Base-by-base conservation (phyloP, 768 basidiomycete species). In the Suillus occidentalis region DNA sequence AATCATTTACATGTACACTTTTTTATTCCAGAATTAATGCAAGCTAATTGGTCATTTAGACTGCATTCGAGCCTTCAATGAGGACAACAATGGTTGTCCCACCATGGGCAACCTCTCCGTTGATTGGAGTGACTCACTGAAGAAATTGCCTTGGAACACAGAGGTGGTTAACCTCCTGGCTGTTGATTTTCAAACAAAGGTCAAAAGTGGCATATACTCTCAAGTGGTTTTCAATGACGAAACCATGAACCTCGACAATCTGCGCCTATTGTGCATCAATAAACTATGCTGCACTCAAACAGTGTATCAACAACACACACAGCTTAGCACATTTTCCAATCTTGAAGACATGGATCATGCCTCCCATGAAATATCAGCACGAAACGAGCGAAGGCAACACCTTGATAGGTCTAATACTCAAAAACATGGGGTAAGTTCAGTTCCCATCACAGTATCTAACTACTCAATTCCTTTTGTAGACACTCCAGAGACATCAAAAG, bases 381-480 rank as follows among this genome's bases (percentile, higher is more conserved):
- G 12, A 49, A 22, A n/a, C 2, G n/a, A 22, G n/a, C 63, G 37
- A 50, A 40, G 39, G 39, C 39, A 40, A 40, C 39, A 4, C 39
- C 16, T 6, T 0, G 49, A 63, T 8, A 60, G 45, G 22, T 60
- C 55, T 34, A 63, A 49, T 6, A 14, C 49, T 34, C 10, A 4
- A 8, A 13, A 6, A 9, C 65, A 63, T 36, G 57, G 63, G 37
- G 58, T 40, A 66, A 1, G 18, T 42, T 42, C 42, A 2, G 42
- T 42, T 42, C 39, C 39, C 39, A 42, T 42, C 16, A 42, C 6
- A 42, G 42, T 6, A 42, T 42, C 42, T 40, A 40, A 42, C 18
- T 16, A 42, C 39, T 40, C 14, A 42, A 42, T 42, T 18, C 7
- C 28, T 18, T 20, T 53, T 63, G 20, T 22, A 67, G 64, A 67